phyloP scores from a whole-genome alignment of 2,329 filamentous ascomycete species.

The Cryoendolithus antarcticus region DNA sequence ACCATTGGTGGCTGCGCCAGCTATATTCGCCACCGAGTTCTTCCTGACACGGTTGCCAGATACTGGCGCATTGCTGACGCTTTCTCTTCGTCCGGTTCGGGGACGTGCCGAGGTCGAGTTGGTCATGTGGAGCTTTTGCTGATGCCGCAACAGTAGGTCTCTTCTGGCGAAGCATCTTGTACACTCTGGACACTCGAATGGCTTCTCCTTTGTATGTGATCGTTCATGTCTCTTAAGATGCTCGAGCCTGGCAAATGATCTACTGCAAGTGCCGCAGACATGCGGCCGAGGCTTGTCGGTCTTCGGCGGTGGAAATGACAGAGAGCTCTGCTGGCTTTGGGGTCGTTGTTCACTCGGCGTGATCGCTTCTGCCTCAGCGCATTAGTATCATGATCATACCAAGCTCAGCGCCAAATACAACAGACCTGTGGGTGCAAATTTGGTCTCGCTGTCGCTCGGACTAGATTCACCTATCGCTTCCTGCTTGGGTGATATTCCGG shows the following conservation, averaged over 20 bases:
- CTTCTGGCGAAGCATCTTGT: constrained; percentile 86
- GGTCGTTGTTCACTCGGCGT: too few species aligned
- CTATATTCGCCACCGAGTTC: constrained; percentile 65
- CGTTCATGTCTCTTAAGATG: constrained; percentile 95
- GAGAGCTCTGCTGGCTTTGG: too few species aligned
- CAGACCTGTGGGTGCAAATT: too few species aligned
- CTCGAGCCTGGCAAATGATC: constrained; percentile 88
- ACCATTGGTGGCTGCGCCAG: too few species aligned
- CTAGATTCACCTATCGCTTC: too few species aligned
- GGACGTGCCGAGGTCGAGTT: constrained; percentile 78
- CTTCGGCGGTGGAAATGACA: constrained; percentile 65
- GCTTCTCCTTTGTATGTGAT: constrained; percentile 98
- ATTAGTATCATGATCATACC: too few species aligned
- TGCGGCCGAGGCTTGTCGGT: constrained; percentile 96
- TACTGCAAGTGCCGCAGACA: constrained; percentile 78
- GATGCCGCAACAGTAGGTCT: constrained; percentile 82
- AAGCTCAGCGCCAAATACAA: too few species aligned
- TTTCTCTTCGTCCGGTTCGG: constrained; percentile 73
- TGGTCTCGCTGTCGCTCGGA: too few species aligned
- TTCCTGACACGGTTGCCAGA: constrained; percentile 66
- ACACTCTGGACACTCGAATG: constrained; percentile 93
- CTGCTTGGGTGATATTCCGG: too few species aligned
- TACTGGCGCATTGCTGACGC: constrained; percentile 59
- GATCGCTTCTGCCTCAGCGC: too few species aligned
- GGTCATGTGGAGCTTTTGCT: constrained; percentile 96